Percentiles rank a stretch among this genome's conserved stretches.
Evolutionary conservation across 2,329 filamentous ascomycete genomes (phyloP).

Genomic region (Aspergillus ochraceus): DNA sequence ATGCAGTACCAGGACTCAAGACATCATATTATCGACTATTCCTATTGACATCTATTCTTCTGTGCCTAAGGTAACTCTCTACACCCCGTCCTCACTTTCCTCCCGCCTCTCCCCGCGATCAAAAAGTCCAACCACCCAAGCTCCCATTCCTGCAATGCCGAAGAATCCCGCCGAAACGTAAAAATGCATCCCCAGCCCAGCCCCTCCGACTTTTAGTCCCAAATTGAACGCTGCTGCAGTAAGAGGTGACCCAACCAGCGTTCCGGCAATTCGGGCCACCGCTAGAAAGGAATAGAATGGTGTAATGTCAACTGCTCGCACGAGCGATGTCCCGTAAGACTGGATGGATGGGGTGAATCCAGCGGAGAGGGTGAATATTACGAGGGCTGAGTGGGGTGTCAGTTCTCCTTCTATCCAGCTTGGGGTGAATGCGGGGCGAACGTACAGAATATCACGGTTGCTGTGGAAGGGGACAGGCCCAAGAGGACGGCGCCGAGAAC

Average conservation of each 20-base stretch:
- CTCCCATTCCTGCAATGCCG: background rate
- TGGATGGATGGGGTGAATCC: background rate
- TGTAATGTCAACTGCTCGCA: background rate
- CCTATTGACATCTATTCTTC: too few species aligned
- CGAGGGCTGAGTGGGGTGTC: background rate
- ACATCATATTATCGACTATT: too few species aligned
- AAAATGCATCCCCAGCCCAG: background rate
- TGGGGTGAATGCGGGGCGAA: background rate
- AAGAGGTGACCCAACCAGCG: background rate
- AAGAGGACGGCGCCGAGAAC: background rate
- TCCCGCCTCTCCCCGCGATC: background rate
- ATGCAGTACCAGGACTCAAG: too few species aligned
- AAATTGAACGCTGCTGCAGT: background rate
- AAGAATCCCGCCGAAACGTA: background rate
- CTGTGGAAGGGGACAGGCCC: background rate
- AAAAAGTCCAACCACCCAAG: background rate
- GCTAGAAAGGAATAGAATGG: background rate
- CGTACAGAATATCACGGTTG: background rate
- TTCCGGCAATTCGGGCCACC: background rate
- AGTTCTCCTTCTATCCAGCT: background rate
- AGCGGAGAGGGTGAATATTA: background rate
- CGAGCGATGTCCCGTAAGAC: background rate
- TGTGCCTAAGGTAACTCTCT: background rate
- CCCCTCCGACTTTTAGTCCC: background rate
- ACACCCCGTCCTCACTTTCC: background rate